Evolutionary conservation across 2,329 filamentous ascomycete species (phyloP).

Genomic region (Rhexocercosporidium sp.): DNA sequence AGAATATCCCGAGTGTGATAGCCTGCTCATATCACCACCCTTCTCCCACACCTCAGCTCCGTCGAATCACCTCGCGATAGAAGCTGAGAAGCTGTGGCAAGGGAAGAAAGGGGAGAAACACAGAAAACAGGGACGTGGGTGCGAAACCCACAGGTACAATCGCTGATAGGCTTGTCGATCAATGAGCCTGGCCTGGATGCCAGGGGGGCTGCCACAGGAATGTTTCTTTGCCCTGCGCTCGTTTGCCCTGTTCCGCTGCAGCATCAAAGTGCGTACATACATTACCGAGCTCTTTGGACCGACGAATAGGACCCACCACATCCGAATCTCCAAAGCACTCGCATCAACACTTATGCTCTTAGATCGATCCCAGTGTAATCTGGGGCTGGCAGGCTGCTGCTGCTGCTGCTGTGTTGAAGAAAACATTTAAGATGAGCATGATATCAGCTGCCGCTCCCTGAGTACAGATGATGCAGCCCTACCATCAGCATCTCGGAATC

Average conservation of each 20-base stretch:
- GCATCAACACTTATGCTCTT: background rate
- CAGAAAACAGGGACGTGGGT: slow-evolving; percentile 16
- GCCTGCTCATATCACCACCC: background rate
- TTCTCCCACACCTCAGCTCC: background rate
- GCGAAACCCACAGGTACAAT: slow-evolving; percentile 10
- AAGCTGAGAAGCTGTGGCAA: slow-evolving; percentile 1
- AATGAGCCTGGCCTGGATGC: slow-evolving; percentile 4
- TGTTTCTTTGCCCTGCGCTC: background rate
- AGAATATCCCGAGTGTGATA: slow-evolving; percentile 16
- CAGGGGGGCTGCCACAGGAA: background rate
- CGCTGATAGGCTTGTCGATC: slow-evolving; percentile 28
- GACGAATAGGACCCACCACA: background rate
- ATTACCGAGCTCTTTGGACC: background rate
- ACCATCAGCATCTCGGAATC: background rate
- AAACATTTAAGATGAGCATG: background rate
- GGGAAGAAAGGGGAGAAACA: slow-evolving; percentile 1
- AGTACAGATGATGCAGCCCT: background rate
- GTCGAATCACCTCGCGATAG: slow-evolving; percentile 16
- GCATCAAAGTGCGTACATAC: slow-evolving; percentile 2
- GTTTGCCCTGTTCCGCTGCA: background rate
- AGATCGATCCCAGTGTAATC: background rate
- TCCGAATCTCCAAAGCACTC: background rate
- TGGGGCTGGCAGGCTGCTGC: background rate
- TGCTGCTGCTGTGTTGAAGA: no score
- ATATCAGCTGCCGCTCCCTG: background rate